Percentiles rank a stretch among this genome's conserved stretches.
These are phyloP conservation scores for Vitis hybrid DNA, from an alignment of 177 flowering plant species.

Conservation along the genomic window DNA sequence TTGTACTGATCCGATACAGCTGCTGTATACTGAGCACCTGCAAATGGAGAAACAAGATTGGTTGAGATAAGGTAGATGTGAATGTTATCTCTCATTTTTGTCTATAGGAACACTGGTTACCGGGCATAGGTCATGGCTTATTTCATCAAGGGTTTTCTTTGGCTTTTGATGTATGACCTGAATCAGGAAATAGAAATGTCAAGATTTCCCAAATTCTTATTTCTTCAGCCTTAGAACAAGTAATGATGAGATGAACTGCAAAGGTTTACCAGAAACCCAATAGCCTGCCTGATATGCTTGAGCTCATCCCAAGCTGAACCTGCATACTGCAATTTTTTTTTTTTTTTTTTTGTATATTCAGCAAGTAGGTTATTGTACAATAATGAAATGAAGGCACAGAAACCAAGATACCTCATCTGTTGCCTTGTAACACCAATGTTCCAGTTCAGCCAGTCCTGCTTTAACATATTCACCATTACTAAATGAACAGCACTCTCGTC, in stretches of 20 bases:
- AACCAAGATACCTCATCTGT: constrained; percentile 77
- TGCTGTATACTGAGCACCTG: constrained; percentile 99
- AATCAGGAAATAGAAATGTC: constrained; percentile 11
- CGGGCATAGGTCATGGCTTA: constrained; percentile 92
- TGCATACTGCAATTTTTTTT: constrained; percentile 71
- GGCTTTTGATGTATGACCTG: constrained; percentile 98
- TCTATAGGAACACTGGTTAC: constrained; percentile 42
- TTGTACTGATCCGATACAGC: constrained; percentile 93
- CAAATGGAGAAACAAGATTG: constrained; percentile 14
- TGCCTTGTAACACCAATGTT: constrained; percentile 91
- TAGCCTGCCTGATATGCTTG: constrained; percentile 98
- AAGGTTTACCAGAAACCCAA: constrained; percentile 85
- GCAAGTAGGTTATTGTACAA: constrained; percentile 4
- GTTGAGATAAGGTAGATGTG: constrained; percentile 15
- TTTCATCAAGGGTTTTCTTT: constrained; percentile 94
- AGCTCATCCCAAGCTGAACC: constrained; percentile 99
- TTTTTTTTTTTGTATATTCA: not conserved
- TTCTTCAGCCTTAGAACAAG: not conserved
- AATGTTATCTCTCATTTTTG: not conserved
- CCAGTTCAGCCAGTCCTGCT: constrained; percentile 93
- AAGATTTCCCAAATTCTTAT: not conserved
- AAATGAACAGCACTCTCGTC: constrained; percentile 97
- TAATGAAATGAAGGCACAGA: constrained; percentile 1
- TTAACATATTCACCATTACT: constrained; percentile 99
- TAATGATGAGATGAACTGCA: not conserved